Evolutionary conservation across 2,329 filamentous ascomycete genomes (phyloP).

Genomic region (Paraphoma sp.): DNA sequence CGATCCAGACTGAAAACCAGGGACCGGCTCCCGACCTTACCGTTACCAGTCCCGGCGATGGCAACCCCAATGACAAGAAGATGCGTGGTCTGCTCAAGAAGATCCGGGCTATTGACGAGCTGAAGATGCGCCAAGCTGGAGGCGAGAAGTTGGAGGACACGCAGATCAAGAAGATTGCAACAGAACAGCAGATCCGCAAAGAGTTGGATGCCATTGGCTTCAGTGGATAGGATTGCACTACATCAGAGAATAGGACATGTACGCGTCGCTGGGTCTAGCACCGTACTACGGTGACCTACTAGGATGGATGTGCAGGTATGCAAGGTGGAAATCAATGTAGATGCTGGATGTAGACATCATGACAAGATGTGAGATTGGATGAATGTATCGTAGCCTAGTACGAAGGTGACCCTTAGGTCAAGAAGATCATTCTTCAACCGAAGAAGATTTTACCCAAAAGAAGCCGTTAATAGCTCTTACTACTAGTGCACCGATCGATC

Average conservation of each 20-base stretch:
- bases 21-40: conserved; percentile 56
- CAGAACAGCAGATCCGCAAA: conserved; percentile 81
- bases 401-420: conserved; percentile 1
- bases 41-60: conserved; percentile 60
- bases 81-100: conserved; percentile 93
- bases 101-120: conserved; percentile 94
- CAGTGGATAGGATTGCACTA: conserved; percentile 20
- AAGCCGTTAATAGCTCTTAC: background rate
- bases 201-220: conserved; percentile 73
- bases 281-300: background rate
- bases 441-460: no score
- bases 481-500: background rate
- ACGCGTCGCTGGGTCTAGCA: background rate
- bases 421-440: conserved; percentile 6
- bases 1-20: conserved; percentile 43
- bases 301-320: no score
- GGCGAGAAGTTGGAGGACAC: conserved; percentile 98
- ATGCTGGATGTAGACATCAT: background rate
- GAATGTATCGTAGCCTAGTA: background rate
- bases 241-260: background rate
- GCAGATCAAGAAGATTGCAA: conserved; percentile 97
- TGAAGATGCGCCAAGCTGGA: conserved; percentile 93
- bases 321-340: background rate
- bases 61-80: conserved; percentile 89
- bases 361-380: conserved; percentile 4